phyloP scores from a whole-genome alignment of 2,329 filamentous ascomycete genomes.

The Davidsoniella virescens region DNA sequence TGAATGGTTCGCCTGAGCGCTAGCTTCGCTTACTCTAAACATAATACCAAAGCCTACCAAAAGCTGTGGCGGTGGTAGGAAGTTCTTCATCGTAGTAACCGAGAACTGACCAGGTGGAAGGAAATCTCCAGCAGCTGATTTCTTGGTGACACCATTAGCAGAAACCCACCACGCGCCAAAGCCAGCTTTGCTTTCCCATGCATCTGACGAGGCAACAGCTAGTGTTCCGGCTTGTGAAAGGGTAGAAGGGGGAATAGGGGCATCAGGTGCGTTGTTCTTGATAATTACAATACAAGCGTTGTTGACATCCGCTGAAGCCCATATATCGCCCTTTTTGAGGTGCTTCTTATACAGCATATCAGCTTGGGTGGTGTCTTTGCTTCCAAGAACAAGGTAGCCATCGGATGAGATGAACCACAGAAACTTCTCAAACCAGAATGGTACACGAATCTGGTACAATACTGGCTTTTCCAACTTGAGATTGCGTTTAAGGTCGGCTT shows the following conservation, averaged over 20 bases:
- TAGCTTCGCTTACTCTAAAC: conserved; percentile 80
- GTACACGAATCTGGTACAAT: conserved; percentile 64
- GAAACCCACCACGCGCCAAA: conserved; percentile 96
- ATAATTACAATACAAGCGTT: conserved; percentile 76
- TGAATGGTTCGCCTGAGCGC: conserved; percentile 54
- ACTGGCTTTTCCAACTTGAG: conserved; percentile 86
- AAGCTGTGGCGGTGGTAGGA: conserved; percentile 71
- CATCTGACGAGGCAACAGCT: conserved; percentile 68
- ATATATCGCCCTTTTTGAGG: conserved; percentile 76
- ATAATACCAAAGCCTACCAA: conserved; percentile 75
- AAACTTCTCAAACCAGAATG: conserved; percentile 96
- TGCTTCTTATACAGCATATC: conserved; percentile 83
- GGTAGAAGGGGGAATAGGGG: conserved; percentile 81
- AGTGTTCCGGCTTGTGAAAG: conserved; percentile 78
- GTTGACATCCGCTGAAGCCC: conserved; percentile 76
- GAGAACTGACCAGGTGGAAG: conserved; percentile 64
- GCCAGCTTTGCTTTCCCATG: conserved; percentile 91
- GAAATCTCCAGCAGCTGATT: conserved; percentile 62
- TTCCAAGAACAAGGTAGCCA: conserved; percentile 79
- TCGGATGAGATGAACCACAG: conserved; percentile 90
- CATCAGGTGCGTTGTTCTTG: conserved; percentile 74
- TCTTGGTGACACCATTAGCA: conserved; percentile 80
- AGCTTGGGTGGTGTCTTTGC: conserved; percentile 75
- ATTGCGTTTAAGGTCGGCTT: conserved; percentile 34
- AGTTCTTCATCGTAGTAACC: conserved; percentile 78